Evolutionary conservation across 169 alveolate species (phyloP).

Genomic region (Plasmodium gaboni): DNA sequence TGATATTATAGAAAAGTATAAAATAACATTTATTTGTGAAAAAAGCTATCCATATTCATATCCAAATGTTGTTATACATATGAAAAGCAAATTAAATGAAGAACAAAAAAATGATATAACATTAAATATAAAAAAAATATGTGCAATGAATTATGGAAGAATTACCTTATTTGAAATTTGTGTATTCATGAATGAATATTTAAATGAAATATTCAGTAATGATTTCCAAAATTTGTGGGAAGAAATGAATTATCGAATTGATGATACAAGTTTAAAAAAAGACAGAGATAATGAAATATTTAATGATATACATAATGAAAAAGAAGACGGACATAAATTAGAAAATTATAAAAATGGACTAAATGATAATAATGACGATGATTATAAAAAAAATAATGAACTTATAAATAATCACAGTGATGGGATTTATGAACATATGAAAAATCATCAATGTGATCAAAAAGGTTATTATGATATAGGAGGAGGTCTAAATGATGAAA

Average conservation of each 20-base stretch:
- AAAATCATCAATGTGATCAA: neutral
- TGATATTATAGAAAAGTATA: slow-evolving; percentile 29
- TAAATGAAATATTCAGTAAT: slow-evolving; percentile 15
- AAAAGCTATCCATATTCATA: slow-evolving; percentile 43
- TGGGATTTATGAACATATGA: neutral
- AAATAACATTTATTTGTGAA: slow-evolving; percentile 31
- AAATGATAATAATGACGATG: slow-evolving; percentile 7
- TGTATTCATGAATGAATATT: slow-evolving; percentile 26
- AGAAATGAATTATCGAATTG: slow-evolving; percentile 47
- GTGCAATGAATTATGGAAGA: slow-evolving; percentile 70
- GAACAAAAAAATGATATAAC: slow-evolving; percentile 20
- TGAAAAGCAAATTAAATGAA: slow-evolving; percentile 19
- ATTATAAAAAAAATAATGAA: neutral
- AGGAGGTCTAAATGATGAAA: neutral
- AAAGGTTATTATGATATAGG: neutral
- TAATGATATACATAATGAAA: neutral
- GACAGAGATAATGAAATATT: neutral
- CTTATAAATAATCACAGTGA: neutral
- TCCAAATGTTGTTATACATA: slow-evolving; percentile 37
- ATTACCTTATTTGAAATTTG: slow-evolving; percentile 59
- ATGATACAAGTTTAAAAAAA: slow-evolving; percentile 2
- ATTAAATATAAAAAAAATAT: slow-evolving; percentile 30
- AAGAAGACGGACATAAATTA: neutral
- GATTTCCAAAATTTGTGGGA: slow-evolving; percentile 60
- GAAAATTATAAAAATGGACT: neutral